Percentiles rank a stretch among this genome's conserved stretches.
These are phyloP conservation scores for Leucocoprinus birnbaumii DNA, from an alignment of 768 basidiomycete genomes.

Conservation along the genomic window DNA sequence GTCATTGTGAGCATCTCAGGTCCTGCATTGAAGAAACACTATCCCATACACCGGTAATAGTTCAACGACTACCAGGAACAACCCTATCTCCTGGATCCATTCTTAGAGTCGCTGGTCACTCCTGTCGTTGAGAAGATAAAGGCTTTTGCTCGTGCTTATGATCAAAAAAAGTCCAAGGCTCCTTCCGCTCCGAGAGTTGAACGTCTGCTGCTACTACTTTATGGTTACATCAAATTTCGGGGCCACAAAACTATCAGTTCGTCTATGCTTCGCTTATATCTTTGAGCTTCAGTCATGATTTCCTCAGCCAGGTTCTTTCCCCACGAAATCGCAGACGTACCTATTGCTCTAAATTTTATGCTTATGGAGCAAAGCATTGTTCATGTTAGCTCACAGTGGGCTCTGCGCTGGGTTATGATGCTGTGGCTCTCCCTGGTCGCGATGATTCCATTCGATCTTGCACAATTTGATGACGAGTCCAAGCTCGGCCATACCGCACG, in stretches of 20 bases:
- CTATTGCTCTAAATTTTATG: constrained; percentile 69
- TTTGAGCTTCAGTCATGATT: constrained; percentile 1
- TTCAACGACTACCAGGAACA: constrained; percentile 91
- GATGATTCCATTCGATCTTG: constrained; percentile 90
- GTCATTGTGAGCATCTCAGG: constrained; percentile 44
- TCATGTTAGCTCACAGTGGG: constrained; percentile 57
- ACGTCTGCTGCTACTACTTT: constrained; percentile 61
- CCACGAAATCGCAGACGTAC: constrained; percentile 82
- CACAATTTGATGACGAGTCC: constrained; percentile 72
- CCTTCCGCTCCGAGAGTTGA: constrained; percentile 38
- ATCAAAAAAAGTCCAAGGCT: constrained; percentile 24
- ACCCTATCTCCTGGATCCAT: constrained; percentile 88
- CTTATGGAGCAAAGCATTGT: constrained; percentile 40
- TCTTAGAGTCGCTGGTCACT: constrained; percentile 71
- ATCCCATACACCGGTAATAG: constrained; percentile 39
- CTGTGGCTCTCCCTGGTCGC: constrained; percentile 94
- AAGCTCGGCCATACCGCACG: constrained; percentile 51
- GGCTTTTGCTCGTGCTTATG: constrained; percentile 42
- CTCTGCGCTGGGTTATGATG: constrained; percentile 77
- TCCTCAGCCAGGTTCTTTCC: constrained; percentile 87
- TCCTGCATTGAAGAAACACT: background rate
- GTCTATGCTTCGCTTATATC: constrained; percentile 6
- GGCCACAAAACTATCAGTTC: constrained; percentile 90
- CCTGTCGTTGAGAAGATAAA: constrained; percentile 72
- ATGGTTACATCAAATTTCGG: constrained; percentile 81